Conservation (phyloP, 202 grass and related monocot species). For the Carex sylvatica region DNA sequence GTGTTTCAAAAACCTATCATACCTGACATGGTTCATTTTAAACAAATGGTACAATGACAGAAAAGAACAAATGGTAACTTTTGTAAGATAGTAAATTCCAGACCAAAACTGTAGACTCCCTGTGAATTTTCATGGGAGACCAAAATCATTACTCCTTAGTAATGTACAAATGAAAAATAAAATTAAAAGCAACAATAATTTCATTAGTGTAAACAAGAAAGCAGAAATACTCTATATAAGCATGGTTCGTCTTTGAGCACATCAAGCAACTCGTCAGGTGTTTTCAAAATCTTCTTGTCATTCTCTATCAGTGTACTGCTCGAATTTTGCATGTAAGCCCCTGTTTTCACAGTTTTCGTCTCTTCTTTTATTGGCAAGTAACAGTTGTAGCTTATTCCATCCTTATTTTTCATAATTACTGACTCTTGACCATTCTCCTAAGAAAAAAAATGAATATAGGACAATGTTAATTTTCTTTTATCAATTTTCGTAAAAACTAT, state of each 20-base stretch:
- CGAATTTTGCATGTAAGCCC: constrained; percentile 64
- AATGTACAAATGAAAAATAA: constrained; percentile 13
- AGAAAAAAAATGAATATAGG: constrained; percentile 23
- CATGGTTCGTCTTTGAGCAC: constrained; percentile 63
- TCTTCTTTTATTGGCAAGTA: constrained; percentile 75
- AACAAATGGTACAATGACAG: background rate
- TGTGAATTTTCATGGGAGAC: background rate
- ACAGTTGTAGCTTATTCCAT: constrained; percentile 62
- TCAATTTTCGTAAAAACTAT: background rate
- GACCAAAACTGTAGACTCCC: background rate
- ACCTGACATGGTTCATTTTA: background rate
- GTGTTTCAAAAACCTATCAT: background rate
- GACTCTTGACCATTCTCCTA: constrained; percentile 79
- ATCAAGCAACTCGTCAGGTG: constrained; percentile 89
- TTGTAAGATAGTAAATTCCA: background rate
- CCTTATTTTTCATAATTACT: constrained; percentile 59
- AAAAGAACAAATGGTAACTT: background rate
- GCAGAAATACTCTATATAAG: constrained; percentile 59
- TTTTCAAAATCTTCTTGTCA: constrained; percentile 72
- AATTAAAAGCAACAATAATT: background rate
- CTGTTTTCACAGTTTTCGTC: constrained; percentile 60
- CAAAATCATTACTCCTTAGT: background rate
- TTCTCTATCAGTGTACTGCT: constrained; percentile 79
- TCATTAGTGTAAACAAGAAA: constrained; percentile 16
- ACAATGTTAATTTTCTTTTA: background rate